Evolutionary conservation across 2,329 filamentous ascomycete genomes (phyloP), one percentile per base, ranked within the genome.

Genomic region (Hirsutella rhossiliensis): DNA sequence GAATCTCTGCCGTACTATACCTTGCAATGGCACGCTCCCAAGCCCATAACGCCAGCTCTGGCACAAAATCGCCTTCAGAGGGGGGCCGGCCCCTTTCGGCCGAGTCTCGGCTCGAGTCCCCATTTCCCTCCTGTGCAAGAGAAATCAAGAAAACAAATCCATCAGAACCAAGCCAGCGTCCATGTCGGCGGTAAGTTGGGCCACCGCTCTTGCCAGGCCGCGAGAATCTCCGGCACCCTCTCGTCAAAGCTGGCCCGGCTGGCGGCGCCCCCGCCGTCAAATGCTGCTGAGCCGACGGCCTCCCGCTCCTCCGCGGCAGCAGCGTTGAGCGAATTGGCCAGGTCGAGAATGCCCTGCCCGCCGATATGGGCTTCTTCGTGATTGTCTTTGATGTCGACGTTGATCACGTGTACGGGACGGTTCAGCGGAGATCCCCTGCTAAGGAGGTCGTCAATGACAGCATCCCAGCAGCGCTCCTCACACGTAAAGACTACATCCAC

Each of bases 391-490:
- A 98, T 98, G 61, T 98, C 92, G 44, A 98, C 84, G 56, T 98
- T 98, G 71, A 98, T 94, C 45, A 98, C 87, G 60, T 98, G 92
- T 1, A 98, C 92, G 0, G 92, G 89, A 2, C 87, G 73, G 62
- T 98, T 98, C 45, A 98, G 71, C 4, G 86, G 84, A 0, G 84
- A 80, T 8, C 90, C 92, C 49, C 94, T 78, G 55, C 80, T 85
- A 49, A 95, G 78, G 43, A 98, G 71, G 61, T 98, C 90, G 56
- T 98, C 92, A 11, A 98, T 76, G 30, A 98, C 92, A 5, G 92
- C 89, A 64, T 98, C 92, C 87, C 94, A 98, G 61, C 92, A 98
- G 48, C 92, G 75, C 66, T 98, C 92, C 63, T 98, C 92, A 59
- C 92, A 98, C 1, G 92, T 98, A 53, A 98, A 89, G 46, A 98